Base-by-base conservation (phyloP, 2,329 filamentous ascomycete genomes). In the Chrysoporthe deuterocubensis region DNA sequence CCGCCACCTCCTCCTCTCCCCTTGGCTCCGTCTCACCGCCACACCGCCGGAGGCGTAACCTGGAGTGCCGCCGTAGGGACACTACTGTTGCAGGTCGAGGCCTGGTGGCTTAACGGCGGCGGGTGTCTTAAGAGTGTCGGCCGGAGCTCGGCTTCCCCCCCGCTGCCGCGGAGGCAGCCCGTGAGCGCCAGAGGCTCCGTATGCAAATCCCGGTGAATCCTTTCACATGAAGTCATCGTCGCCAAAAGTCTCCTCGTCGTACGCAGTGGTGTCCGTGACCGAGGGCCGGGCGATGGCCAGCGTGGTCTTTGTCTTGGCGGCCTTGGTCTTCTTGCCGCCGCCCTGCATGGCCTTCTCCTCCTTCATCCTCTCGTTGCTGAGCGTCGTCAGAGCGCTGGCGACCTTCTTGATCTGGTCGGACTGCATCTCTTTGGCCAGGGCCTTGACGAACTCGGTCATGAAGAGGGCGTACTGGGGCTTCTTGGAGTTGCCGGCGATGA, bases 331-430 rank as follows among this genome's bases (percentile, higher is more conserved):
- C 92, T 98, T 99, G 75, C 91, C 92, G 65, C 92, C 90, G 85
- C 97, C 97, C 72, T 97, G 93, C 3, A 92, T 89, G 4, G 91
- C 90, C 87, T 98, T 97, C 87, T 99, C 96, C 80, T 97, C 94
- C 84, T 94, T 96, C 91, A 98, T 91, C 87, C 97, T 97, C 87
- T 98, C 96, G 78, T 99, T 99, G 78, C 93, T 88, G 67, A 97
- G 86, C 5, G 94, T 91, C n/a, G 94, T 97, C 75, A 99, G 81
- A 5, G 88, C 87, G 79, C 92, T 96, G 14, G 93, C 89, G 72
- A 97, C 88, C 86, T 98, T 98, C 88, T 98, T 97, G 81, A 98
- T 94, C 82, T 98, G 94, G 67, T 96, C 91, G 77, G 93, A 97
- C 16, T 92, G 90, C 72, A 99, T 81, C 40, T 97, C 94, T 81